Conservation (phyloP, 495 filamentous ascomycete genomes). For the Hamigera avellanea region DNA sequence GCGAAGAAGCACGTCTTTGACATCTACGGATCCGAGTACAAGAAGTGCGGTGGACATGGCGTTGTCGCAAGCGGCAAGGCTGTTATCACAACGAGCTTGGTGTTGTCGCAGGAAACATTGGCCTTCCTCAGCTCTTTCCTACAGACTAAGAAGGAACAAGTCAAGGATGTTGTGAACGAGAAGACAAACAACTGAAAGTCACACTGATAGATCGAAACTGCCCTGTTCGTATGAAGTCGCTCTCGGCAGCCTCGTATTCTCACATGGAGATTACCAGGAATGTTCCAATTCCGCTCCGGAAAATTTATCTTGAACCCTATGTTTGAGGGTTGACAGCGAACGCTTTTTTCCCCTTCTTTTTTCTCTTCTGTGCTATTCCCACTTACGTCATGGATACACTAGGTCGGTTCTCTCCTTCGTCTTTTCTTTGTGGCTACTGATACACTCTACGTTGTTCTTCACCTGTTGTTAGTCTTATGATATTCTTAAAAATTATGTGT, state of each 20-base stretch:
- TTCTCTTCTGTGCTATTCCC: background rate
- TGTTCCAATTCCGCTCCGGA: too few species aligned
- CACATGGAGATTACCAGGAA: too few species aligned
- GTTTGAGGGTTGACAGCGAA: conserved; percentile 4
- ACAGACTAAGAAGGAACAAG: conserved; percentile 48
- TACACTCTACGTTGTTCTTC: background rate
- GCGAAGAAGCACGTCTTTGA: conserved; percentile 65
- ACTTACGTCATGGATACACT: too few species aligned
- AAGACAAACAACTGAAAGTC: conserved; percentile 28
- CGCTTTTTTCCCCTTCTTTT: conserved; percentile 10
- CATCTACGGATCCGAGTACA: conserved; percentile 63
- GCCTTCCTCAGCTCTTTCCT: conserved; percentile 44
- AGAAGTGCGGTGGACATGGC: conserved; percentile 62
- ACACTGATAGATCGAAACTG: too few species aligned
- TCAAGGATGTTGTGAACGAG: conserved; percentile 43
- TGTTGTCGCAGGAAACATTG: conserved; percentile 57
- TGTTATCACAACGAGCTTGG: conserved; percentile 57
- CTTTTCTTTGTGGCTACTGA: background rate
- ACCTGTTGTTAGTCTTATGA: too few species aligned
- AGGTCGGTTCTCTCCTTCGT: background rate
- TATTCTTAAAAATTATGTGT: too few species aligned
- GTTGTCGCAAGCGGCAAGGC: conserved; percentile 62
- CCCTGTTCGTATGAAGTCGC: too few species aligned
- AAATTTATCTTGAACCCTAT: too few species aligned
- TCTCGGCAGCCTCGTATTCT: too few species aligned